These are phyloP conservation scores for Aspergillus egyptiacus DNA, from an alignment of 495 filamentous ascomycete genomes.

Conservation along the genomic window DNA sequence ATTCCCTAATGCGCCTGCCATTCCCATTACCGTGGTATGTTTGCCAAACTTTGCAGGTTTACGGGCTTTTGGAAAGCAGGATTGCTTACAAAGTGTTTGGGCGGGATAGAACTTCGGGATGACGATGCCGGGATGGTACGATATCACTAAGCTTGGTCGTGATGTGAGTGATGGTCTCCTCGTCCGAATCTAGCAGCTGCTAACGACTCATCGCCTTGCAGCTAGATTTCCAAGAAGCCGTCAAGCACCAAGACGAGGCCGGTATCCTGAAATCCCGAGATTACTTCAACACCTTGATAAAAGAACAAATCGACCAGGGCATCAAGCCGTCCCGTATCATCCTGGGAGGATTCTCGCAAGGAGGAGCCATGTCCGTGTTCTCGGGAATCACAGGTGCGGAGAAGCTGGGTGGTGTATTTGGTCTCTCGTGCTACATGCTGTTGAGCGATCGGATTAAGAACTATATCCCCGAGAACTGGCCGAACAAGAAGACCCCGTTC, in stretches of 20 bases:
- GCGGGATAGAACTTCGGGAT: slow-evolving; percentile 65
- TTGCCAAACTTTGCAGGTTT: no score
- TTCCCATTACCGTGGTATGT: slow-evolving; percentile 80
- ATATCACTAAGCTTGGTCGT: slow-evolving; percentile 59
- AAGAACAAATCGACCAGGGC: slow-evolving; percentile 73
- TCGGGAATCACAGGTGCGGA: slow-evolving; percentile 64
- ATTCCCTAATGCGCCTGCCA: slow-evolving; percentile 85
- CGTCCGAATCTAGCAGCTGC: neutral
- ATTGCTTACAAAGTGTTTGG: slow-evolving; percentile 4
- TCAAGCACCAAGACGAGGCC: slow-evolving; percentile 63
- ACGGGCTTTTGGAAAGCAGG: neutral
- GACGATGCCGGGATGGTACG: slow-evolving; percentile 89
- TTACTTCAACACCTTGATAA: slow-evolving; percentile 75
- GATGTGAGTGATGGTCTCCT: slow-evolving; percentile 29
- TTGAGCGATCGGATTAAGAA: slow-evolving; percentile 65
- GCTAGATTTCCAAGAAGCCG: slow-evolving; percentile 43
- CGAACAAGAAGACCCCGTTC: slow-evolving; percentile 75
- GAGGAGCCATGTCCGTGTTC: slow-evolving; percentile 55
- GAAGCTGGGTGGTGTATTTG: slow-evolving; percentile 83
- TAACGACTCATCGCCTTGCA: slow-evolving; percentile 8
- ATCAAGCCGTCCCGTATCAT: slow-evolving; percentile 80
- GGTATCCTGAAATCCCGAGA: slow-evolving; percentile 69
- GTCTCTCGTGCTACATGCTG: slow-evolving; percentile 75
- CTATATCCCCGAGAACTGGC: slow-evolving; percentile 54
- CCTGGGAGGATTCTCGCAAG: slow-evolving; percentile 63